Evolutionary conservation across 345 rosid genomes (phyloP).

Genomic region (Mercurialis annua): DNA sequence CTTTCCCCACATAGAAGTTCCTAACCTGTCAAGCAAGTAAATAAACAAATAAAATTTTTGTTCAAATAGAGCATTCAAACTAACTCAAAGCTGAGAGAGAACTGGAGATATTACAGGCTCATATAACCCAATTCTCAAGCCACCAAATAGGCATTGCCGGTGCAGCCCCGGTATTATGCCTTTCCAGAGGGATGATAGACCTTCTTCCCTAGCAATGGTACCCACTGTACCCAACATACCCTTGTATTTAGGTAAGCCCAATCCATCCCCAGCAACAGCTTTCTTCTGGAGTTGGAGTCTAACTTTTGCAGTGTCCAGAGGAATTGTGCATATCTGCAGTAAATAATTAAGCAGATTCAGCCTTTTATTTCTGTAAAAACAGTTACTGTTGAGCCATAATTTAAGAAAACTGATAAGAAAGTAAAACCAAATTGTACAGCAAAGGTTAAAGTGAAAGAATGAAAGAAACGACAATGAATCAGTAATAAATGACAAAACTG

Average conservation of each 20-base stretch:
- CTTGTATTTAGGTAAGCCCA: slow-evolving; percentile 55
- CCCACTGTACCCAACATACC: slow-evolving; percentile 72
- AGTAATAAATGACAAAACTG: background rate
- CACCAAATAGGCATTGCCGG: slow-evolving; percentile 89
- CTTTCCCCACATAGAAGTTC: slow-evolving; percentile 74
- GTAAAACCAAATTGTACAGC: too few relatives aligned
- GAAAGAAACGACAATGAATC: background rate
- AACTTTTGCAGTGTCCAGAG: slow-evolving; percentile 92
- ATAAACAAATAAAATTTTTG: slow-evolving; percentile 3
- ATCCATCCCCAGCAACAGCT: slow-evolving; percentile 49
- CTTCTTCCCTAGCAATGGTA: slow-evolving; percentile 90
- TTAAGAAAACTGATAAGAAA: background rate
- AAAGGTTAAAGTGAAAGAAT: background rate
- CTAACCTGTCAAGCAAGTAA: slow-evolving; percentile 54
- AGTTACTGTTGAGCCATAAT: background rate
- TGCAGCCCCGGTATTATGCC: slow-evolving; percentile 89
- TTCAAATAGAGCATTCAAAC: slow-evolving; percentile 9
- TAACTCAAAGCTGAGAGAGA: background rate
- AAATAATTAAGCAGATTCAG: slow-evolving; percentile 1
- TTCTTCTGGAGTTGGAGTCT: slow-evolving; percentile 95
- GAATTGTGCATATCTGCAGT: slow-evolving; percentile 77
- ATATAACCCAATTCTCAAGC: slow-evolving; percentile 84
- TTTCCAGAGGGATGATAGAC: slow-evolving; percentile 80
- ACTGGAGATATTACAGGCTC: slow-evolving; percentile 69
- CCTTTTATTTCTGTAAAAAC: background rate